Evolutionary conservation across 2,329 filamentous ascomycete genomes (phyloP).

Genomic region (Fusarium burgessii): DNA sequence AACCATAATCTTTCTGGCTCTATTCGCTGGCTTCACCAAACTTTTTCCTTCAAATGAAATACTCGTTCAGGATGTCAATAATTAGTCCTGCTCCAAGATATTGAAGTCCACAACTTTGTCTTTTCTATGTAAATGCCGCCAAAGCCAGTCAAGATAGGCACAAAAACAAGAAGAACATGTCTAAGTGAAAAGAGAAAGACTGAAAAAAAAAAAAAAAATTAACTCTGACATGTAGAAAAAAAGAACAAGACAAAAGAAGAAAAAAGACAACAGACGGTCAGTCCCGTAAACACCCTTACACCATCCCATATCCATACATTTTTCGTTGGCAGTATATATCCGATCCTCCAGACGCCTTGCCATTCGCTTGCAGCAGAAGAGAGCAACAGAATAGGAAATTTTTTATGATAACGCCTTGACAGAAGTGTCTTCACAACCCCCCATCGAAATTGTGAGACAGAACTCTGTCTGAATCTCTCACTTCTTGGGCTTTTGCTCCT

Average conservation of each 20-base stretch:
- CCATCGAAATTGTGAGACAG: neutral
- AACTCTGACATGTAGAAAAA: neutral
- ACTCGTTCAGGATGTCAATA: neutral
- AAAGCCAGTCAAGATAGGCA: neutral
- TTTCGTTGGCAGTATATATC: conserved; percentile 25
- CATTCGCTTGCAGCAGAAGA: conserved; percentile 25
- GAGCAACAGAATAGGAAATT: conserved; percentile 14
- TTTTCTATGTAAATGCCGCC: neutral
- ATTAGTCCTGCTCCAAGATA: conserved; percentile 7
- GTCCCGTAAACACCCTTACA: conserved; percentile 25
- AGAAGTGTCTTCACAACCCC: neutral
- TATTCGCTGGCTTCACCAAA: neutral
- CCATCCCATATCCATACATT: conserved; percentile 34
- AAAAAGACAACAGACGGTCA: neutral
- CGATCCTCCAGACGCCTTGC: conserved; percentile 41
- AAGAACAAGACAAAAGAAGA: neutral
- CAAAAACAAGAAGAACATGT: neutral
- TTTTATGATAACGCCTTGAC: neutral
- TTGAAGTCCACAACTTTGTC: conserved; percentile 20
- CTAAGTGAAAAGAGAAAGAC: neutral
- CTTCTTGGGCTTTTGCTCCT: conserved; percentile 37
- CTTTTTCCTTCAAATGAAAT: conserved; percentile 9
- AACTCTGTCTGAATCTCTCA: neutral
- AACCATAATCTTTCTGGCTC: neutral
- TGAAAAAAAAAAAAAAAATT: conserved; percentile 5